A percentile compares a stretch with the other conserved stretches of the same genome.
These are phyloP conservation scores for Coix lacrymajobi DNA, from an alignment of 176 grass and related monocot species.

Conservation along the genomic window DNA sequence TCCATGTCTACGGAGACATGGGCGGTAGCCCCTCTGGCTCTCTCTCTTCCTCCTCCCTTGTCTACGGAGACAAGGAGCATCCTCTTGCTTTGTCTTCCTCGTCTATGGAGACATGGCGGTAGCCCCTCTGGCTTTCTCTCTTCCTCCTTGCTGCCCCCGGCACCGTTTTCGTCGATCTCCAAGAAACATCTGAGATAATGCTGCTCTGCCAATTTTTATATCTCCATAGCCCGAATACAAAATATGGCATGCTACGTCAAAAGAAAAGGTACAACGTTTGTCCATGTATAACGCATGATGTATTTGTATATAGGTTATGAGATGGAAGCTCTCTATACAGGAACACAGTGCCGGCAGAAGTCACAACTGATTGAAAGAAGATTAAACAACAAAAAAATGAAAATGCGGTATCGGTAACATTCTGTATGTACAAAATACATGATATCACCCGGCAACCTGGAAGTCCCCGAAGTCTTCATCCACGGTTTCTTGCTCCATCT, in stretches of 20 bases:
- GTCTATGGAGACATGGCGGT: not conserved
- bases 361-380: conserved; percentile 22
- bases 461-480: conserved; percentile 97
- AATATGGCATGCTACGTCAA: not conserved
- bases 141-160: not conserved
- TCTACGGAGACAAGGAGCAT: not conserved
- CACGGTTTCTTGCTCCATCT: conserved; percentile 26
- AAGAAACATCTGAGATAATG: not conserved
- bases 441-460: conserved; percentile 74
- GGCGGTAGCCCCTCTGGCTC: no score
- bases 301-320: conserved; percentile 22
- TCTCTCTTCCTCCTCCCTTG: no score
- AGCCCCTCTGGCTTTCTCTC: not conserved
- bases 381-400: conserved; percentile 2
- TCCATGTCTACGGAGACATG: no score
- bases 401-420: not conserved
- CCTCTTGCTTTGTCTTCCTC: not conserved
- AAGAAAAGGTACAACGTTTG: not conserved
- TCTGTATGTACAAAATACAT: conserved; percentile 45
- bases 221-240: not conserved
- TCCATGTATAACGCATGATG: conserved; percentile 29
- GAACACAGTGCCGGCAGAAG: conserved; percentile 24
- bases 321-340: conserved; percentile 35
- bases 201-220: not conserved
- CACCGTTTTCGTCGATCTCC: not conserved